A percentile compares a stretch with the other conserved stretches of the same genome.
Conservation (phyloP, 1,284 basidiomycete species). For the Gymnopus androsaceus region DNA sequence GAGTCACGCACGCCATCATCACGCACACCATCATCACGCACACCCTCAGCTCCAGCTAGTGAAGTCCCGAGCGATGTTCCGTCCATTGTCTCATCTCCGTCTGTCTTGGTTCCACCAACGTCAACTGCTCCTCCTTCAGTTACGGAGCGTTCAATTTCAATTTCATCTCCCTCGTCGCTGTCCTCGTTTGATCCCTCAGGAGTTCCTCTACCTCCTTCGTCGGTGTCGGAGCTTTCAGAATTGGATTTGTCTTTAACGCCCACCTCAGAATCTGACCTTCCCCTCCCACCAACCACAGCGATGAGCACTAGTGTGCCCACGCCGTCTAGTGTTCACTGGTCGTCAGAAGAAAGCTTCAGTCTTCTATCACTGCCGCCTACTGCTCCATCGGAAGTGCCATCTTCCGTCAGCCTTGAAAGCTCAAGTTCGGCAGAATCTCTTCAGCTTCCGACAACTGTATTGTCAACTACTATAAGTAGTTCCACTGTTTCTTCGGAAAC, state of each 20-base stretch:
- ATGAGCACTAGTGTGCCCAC: constrained; percentile 7
- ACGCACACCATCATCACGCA: neutral
- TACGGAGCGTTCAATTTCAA: neutral
- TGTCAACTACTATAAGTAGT: constrained; percentile 8
- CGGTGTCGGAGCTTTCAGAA: constrained; percentile 14
- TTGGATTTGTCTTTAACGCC: constrained; percentile 15
- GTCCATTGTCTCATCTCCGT: constrained; percentile 3
- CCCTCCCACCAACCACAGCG: constrained; percentile 14
- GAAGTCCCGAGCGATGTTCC: constrained; percentile 5
- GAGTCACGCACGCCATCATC: neutral
- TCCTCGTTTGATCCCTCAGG: constrained; percentile 33
- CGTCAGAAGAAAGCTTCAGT: constrained; percentile 3
- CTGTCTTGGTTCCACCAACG: neutral
- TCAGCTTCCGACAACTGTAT: constrained; percentile 12
- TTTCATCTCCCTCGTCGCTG: constrained; percentile 5
- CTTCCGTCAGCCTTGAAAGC: constrained; percentile 5
- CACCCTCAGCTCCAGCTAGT: neutral
- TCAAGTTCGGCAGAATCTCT: constrained; percentile 5
- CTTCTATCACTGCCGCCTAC: constrained; percentile 11
- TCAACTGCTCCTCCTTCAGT: constrained; percentile 5
- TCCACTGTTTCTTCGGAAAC: constrained; percentile 10
- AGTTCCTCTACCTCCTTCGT: constrained; percentile 39
- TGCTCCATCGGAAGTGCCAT: neutral
- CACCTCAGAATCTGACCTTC: constrained; percentile 13
- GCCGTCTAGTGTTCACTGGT: constrained; percentile 14